Base-by-base conservation (phyloP, 129 eudicot genomes). In the Pseudognaphalium luteoalbum region DNA sequence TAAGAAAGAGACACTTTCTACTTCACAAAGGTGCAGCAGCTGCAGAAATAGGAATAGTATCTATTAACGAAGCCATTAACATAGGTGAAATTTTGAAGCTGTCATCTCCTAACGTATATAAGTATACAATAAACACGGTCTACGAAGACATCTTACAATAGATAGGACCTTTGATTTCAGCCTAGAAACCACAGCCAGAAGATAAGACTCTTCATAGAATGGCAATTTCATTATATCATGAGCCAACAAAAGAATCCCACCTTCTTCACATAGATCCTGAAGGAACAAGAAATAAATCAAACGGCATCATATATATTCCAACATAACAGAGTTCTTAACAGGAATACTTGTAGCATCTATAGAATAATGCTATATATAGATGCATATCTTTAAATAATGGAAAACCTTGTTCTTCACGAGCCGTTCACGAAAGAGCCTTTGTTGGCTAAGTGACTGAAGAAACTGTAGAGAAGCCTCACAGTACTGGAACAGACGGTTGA, bases 21-120 rank as follows among this genome's bases (percentile, higher is more conserved):
- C 89, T 86, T 95, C 99, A 76, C 99, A 95, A 21, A 95, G 97
- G 73, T 87, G 81, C 89, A 91, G 82, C 66, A 95, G 86, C 99
- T 95, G 88, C 89, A 91, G 59, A 74, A 83, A 76, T 61, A 76
- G 62, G 63, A 30, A 39, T 66, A 9, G 65, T 76, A 65, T 62
- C 68, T 66, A 72, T 84, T 54, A 80, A 47, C 56, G 15, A 67
- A 14, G 58, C 58, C 62, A 42, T 71, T 64, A 62, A 47, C 62
- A 76, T 52, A 73, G 19, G 32, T 81, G 65, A 69, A 80, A 71
- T 42, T 51, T 11, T 64, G 21, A 5, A 65, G 62, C 60, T 59
- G 72, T 39, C 58, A 47, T 63, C 41, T 60, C 17, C 42, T 14
- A 59, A 51, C 62, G 16, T 20, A 57, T 59, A 52, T 3, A 32